Conservation (phyloP, 2,329 filamentous ascomycete genomes). For the Ophiostoma ips region DNA sequence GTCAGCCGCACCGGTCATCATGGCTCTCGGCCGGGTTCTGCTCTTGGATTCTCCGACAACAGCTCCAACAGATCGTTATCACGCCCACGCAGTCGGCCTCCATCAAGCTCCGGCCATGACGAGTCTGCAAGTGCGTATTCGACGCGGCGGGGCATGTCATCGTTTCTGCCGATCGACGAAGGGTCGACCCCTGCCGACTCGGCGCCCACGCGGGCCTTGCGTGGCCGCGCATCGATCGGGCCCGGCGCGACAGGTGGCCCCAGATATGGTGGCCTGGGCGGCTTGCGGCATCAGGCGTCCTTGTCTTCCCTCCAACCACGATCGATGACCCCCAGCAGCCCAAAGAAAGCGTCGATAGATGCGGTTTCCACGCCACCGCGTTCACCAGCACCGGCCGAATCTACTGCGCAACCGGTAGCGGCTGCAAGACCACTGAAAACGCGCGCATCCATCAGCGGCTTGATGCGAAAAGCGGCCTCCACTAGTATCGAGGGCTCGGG, state of each 20-base stretch:
- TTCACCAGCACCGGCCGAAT: constrained; percentile 17
- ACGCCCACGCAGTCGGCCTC: constrained; percentile 38
- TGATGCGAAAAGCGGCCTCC: constrained; percentile 42
- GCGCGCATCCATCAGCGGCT: constrained; percentile 37
- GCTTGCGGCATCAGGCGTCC: constrained; percentile 6
- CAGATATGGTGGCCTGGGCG: constrained; percentile 2
- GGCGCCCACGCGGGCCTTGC: constrained; percentile 22
- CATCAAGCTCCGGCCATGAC: constrained; percentile 37
- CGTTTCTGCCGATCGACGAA: constrained; percentile 22
- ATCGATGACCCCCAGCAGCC: constrained; percentile 25
- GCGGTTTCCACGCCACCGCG: constrained; percentile 7
- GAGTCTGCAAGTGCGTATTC: constrained; percentile 29
- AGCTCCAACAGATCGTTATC: constrained; percentile 38
- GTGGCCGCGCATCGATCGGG: constrained; percentile 8
- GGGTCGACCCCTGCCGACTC: constrained; percentile 26
- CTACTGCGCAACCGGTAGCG: constrained; percentile 32
- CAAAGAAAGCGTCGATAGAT: constrained; percentile 23
- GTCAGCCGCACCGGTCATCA: constrained; percentile 1
- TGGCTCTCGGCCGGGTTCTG: constrained; percentile 40
- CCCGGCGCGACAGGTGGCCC: constrained; percentile 1
- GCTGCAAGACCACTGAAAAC: constrained; percentile 32
- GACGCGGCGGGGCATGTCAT: constrained; percentile 28
- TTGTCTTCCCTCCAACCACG: constrained; percentile 13
- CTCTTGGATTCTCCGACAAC: constrained; percentile 39
- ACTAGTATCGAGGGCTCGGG: constrained; percentile 23